phyloP scores from a whole-genome alignment of 192 early-diverging fungal genomes.

The Irineochytrium annulatum region DNA sequence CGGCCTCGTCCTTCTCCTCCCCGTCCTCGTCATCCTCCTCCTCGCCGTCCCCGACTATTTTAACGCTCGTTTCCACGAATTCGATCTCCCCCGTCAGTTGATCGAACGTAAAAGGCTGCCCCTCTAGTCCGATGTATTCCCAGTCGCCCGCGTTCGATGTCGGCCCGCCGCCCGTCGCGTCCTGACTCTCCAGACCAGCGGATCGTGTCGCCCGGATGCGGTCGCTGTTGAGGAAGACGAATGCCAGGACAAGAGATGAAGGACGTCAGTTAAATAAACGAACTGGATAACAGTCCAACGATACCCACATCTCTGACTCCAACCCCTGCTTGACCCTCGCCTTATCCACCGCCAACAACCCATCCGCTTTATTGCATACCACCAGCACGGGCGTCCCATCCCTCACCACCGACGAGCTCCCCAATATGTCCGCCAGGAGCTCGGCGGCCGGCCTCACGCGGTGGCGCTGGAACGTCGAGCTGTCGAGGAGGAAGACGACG shows the following conservation, averaged over 20 bases:
- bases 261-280: conserved; percentile 25
- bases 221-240: conserved; percentile 38
- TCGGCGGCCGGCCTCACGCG: conserved; percentile 66
- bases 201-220: conserved; percentile 62
- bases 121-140: conserved; percentile 8
- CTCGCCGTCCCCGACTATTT: not conserved
- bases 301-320: conserved; percentile 74
- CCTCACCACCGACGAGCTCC: conserved; percentile 54
- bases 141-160: too few relatives aligned
- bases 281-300: conserved; percentile 13
- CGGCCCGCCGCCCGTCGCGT: conserved; percentile 13
- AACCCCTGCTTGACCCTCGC: conserved; percentile 62
- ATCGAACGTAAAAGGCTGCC: not conserved
- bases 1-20: too few relatives aligned
- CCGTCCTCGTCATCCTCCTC: not conserved
- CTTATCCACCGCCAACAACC: conserved; percentile 62
- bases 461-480: conserved; percentile 50
- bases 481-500: conserved; percentile 78
- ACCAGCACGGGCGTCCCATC: conserved; percentile 64
- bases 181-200: conserved; percentile 62
- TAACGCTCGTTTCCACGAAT: not conserved
- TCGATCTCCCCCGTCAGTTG: not conserved
- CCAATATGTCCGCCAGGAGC: conserved; percentile 77
- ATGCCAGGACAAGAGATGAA: not conserved
- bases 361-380: conserved; percentile 81